Evolutionary conservation across 106 monocot genomes (phyloP).

Genomic region (Acorus gramineus): DNA sequence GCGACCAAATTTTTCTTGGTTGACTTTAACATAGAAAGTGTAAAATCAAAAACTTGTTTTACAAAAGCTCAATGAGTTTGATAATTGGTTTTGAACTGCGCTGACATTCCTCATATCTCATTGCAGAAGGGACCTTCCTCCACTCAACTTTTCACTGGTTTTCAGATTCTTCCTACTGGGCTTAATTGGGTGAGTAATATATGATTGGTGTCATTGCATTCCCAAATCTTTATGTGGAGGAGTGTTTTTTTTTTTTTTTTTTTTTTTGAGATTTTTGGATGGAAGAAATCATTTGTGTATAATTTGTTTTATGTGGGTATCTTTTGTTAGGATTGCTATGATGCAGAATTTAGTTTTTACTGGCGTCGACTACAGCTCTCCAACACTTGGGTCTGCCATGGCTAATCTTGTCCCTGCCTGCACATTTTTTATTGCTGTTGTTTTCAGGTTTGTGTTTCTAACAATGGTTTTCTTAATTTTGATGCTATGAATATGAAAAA

Average conservation of each 20-base stretch:
- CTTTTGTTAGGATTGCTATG: background rate
- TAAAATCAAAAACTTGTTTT: too few species aligned
- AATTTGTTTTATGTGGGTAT: background rate
- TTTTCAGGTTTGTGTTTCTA: background rate
- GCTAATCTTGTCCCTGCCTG: background rate
- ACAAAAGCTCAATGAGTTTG: too few species aligned
- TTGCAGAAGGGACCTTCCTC: background rate
- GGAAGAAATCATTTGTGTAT: background rate
- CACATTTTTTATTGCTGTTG: background rate
- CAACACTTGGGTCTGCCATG: conserved; percentile 1
- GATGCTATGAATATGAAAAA: too few species aligned
- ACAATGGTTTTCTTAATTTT: too few species aligned
- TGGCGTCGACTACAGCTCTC: conserved; percentile 1
- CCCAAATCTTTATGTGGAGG: background rate
- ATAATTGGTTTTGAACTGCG: too few species aligned
- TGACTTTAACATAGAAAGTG: too few species aligned
- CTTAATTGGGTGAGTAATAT: background rate
- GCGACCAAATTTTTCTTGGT: too few species aligned
- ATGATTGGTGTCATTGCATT: background rate
- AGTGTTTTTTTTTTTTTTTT: too few species aligned
- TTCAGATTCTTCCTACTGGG: background rate
- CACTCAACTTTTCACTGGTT: background rate
- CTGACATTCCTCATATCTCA: too few species aligned
- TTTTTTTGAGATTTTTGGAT: background rate
- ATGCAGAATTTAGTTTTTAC: background rate